A percentile compares a stretch with the other conserved stretches of the same genome.
These are phyloP conservation scores for Phanerochaete sordida DNA, from an alignment of 768 basidiomycete species.

Conservation along the genomic window DNA sequence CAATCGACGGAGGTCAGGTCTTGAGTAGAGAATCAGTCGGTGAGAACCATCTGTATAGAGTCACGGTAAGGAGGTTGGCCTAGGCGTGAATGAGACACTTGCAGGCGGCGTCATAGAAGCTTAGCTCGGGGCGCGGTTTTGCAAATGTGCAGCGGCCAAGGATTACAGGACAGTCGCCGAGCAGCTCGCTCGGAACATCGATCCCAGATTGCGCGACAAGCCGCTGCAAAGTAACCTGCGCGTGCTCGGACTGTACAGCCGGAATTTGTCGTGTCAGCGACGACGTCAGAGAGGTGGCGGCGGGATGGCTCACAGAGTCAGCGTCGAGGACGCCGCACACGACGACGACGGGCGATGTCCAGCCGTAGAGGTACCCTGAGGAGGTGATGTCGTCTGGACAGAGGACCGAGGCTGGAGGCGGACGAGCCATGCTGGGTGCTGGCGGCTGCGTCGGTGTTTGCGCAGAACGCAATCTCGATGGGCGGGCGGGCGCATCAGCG, in stretches of 20 bases:
- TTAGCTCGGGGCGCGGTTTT: slow-evolving; percentile 23
- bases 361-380: slow-evolving; percentile 56
- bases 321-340: slow-evolving; percentile 47
- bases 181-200: background rate
- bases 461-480: background rate
- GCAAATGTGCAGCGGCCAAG: slow-evolving; percentile 26
- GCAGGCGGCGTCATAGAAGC: slow-evolving; percentile 25
- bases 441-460: background rate
- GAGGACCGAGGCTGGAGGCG: slow-evolving; percentile 21
- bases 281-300: slow-evolving; percentile 5
- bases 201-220: background rate
- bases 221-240: background rate
- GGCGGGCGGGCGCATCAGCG: background rate
- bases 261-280: background rate
- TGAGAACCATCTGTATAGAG: slow-evolving; percentile 4
- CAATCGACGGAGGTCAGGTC: slow-evolving; percentile 50
- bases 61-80: background rate
- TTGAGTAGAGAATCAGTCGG: slow-evolving; percentile 36
- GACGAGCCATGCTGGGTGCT: background rate
- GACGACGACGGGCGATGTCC: slow-evolving; percentile 45
- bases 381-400: slow-evolving; percentile 51
- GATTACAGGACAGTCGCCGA: slow-evolving; percentile 23
- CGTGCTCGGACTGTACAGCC: slow-evolving; percentile 10
- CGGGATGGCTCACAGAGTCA: slow-evolving; percentile 26
- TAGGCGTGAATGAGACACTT: background rate